Base-by-base conservation (phyloP, 345 rosid genomes). In the Euphorbia peplus region DNA sequence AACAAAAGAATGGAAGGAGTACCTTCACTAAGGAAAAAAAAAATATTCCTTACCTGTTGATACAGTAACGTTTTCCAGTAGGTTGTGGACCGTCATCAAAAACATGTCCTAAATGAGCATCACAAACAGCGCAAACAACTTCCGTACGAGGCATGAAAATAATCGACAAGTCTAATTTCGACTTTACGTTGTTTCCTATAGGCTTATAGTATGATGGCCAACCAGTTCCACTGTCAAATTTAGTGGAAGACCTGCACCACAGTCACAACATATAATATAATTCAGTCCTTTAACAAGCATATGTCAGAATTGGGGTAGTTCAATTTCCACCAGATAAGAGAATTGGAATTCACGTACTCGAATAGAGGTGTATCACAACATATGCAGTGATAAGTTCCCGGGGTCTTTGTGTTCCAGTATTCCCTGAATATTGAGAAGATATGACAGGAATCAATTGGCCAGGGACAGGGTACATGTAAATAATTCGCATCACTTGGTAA, bases 161-260 rank as follows among this genome's bases (percentile, higher is more conserved):
- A 18, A 91, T 79, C 0, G 97, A 90, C 35, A 83, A 79, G 78
- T 90, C 98, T 68, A 85, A 66, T 74, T 87, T 85, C 5, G 92
- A 84, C 73, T 86, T 85, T 64, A 84, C 95, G 52, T 89, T 89
- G 73, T 78, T 74, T 39, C 82, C 97, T 4, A 86, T 65, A 16
- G 97, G 92, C 74, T 88, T 77, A 76, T 86, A 88, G 76, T 85
- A 91, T 22, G 97, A 89, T 18, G 98, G 98, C 97, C 98, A 93
- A 4, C 98, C 97, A 7, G 97, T 93, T 80, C 98, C 98, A 28
- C 97, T 91, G n/a, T 93, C 96, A 52, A 89, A 93, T 81, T 93
- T 93, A 32, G 98, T 88, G 1, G 90, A 80, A 58, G 98, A 93
- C 53, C 97, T 93, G 78, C 66, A 79, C 62, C 0, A 71, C 0